Percentiles rank a stretch among this genome's conserved stretches.
Conservation (phyloP, 805 yeast genomes). For the Citeromyces matritensis region DNA sequence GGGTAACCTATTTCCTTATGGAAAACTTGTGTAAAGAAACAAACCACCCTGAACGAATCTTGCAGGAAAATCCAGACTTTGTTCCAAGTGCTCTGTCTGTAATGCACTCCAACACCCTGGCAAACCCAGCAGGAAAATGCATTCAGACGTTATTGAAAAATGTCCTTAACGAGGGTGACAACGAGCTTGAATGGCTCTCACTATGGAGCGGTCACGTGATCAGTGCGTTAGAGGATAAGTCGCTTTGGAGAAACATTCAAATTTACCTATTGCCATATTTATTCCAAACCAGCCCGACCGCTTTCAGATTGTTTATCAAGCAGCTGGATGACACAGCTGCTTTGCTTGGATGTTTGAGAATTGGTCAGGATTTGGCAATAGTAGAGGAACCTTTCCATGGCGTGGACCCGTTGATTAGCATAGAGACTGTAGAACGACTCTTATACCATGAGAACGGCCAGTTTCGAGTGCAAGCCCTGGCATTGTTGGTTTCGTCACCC, state of each 20-base stretch:
- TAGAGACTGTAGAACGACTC: constrained; percentile 19
- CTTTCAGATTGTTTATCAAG: constrained; percentile 22
- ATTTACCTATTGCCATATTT: constrained; percentile 48
- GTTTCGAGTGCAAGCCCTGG: constrained; percentile 38
- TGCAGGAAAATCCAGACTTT: constrained; percentile 28
- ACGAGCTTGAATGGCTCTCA: constrained; percentile 26
- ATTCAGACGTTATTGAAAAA: constrained; percentile 22
- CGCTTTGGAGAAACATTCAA: constrained; percentile 30
- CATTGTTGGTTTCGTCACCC: constrained; percentile 44
- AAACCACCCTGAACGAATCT: constrained; percentile 21
- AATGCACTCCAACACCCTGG: constrained; percentile 44
- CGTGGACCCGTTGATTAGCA: constrained; percentile 10
- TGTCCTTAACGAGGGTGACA: constrained; percentile 10
- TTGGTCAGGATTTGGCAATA: constrained; percentile 48
- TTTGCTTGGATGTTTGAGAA: constrained; percentile 38
- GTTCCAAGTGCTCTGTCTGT: constrained; percentile 27
- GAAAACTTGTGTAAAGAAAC: constrained; percentile 39
- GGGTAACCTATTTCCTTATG: constrained; percentile 46
- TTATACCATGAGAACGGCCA: constrained; percentile 28
- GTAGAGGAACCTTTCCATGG: constrained; percentile 31
- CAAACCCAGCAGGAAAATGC: constrained; percentile 53
- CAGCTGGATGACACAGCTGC: constrained; percentile 10
- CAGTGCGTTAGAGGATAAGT: constrained; percentile 14
- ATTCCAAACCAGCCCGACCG: constrained; percentile 32
- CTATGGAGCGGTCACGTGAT: constrained; percentile 32